Conservation (phyloP, 345 rosid genomes). For the Microcos paniculata region DNA sequence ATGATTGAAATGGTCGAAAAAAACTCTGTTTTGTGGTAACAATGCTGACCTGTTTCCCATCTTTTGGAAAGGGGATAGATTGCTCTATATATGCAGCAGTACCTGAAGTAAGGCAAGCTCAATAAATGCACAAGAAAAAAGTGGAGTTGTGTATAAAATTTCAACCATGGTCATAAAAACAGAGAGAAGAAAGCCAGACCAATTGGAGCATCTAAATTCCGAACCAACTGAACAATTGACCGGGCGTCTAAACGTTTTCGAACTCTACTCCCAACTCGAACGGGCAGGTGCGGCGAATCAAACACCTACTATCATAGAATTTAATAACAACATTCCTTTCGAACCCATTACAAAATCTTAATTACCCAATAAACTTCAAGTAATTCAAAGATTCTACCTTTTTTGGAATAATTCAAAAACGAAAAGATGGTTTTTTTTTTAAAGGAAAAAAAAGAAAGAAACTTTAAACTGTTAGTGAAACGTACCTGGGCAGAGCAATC, state of each 20-base stretch:
- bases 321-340: not conserved
- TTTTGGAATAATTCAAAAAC: not conserved
- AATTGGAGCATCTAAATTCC: slow-evolving; percentile 56
- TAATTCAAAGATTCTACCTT: not conserved
- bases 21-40: not conserved
- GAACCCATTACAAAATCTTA: not conserved
- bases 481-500: slow-evolving; percentile 65
- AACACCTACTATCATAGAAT: slow-evolving; percentile 47
- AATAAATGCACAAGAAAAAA: not conserved
- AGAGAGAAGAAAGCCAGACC: slow-evolving; percentile 41
- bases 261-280: slow-evolving; percentile 62
- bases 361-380: not conserved
- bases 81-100: slow-evolving; percentile 70
- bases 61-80: slow-evolving; percentile 71
- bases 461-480: not conserved
- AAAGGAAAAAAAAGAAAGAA: not conserved
- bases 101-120: slow-evolving; percentile 41
- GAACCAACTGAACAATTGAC: slow-evolving; percentile 73
- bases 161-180: not conserved
- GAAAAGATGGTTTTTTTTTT: too few species aligned
- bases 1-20: slow-evolving; percentile 1
- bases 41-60: slow-evolving; percentile 68
- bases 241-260: slow-evolving; percentile 80
- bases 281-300: slow-evolving; percentile 74
- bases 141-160: not conserved